Conservation (phyloP, 2,329 filamentous ascomycete species). For the Aspergillus awamori region DNA sequence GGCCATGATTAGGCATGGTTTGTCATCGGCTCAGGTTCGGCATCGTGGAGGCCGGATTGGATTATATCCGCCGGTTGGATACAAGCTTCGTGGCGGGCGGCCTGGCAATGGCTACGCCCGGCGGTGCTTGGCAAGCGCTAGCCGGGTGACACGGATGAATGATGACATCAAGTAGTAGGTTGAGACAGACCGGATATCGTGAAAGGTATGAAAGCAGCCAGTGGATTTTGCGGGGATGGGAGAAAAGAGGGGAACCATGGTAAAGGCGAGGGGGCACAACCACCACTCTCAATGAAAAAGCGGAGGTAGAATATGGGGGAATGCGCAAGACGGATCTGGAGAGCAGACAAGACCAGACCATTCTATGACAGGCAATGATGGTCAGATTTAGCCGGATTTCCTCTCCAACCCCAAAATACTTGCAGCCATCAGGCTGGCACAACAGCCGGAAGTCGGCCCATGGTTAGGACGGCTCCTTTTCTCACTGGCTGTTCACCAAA, state of each 20-base stretch:
- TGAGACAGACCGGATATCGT: neutral
- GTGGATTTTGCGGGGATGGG: neutral
- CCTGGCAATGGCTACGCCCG: neutral
- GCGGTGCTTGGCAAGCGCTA: neutral
- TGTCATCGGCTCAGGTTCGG: constrained; percentile 1
- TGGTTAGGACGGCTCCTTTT: too few relatives aligned
- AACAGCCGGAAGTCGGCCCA: neutral
- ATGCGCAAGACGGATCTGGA: neutral
- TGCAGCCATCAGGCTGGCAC: neutral
- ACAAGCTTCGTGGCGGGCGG: constrained; percentile 13
- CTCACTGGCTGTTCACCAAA: neutral
- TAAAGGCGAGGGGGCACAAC: neutral
- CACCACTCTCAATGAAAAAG: neutral
- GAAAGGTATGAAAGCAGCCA: neutral
- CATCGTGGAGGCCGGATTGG: neutral
- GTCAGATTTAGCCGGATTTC: neutral
- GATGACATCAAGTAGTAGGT: neutral
- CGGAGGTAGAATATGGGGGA: neutral
- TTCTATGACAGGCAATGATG: too few relatives aligned
- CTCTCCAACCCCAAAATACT: neutral
- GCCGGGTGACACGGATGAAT: neutral
- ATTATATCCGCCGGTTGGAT: neutral
- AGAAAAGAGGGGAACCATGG: neutral
- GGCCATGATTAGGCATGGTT: neutral
- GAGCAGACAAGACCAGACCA: neutral